These are phyloP conservation scores for Ustilago sp. DNA, from an alignment of 1,284 basidiomycete genomes.

Conservation along the genomic window DNA sequence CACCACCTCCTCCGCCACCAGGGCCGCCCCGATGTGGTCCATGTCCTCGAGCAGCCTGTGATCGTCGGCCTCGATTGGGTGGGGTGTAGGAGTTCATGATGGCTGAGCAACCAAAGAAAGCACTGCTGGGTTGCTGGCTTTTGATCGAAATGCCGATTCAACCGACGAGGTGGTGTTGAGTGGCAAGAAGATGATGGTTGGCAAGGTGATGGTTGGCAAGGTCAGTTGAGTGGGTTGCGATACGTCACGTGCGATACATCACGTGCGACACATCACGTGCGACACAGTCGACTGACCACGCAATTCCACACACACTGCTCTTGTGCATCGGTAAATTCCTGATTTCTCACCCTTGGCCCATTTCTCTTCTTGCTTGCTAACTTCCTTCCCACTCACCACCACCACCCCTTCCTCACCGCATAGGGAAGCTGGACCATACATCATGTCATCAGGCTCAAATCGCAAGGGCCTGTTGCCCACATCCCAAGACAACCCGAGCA, in stretches of 20 bases:
- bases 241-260: too few relatives aligned
- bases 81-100: slow-evolving; percentile 13
- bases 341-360: not conserved
- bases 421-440: not conserved
- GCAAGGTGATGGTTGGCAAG: not conserved
- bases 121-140: too few relatives aligned
- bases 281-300: too few relatives aligned
- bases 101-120: too few relatives aligned
- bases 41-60: slow-evolving; percentile 5
- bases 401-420: not conserved
- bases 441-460: slow-evolving; percentile 40
- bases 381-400: slow-evolving; percentile 2
- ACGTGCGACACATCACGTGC: too few relatives aligned
- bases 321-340: not conserved
- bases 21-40: slow-evolving; percentile 20
- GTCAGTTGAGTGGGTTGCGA: not conserved
- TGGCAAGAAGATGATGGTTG: too few relatives aligned
- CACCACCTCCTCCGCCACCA: slow-evolving; percentile 13
- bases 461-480: slow-evolving; percentile 53
- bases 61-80: slow-evolving; percentile 6
- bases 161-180: too few relatives aligned
- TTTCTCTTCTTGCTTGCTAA: not conserved
- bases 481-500: slow-evolving; percentile 28
- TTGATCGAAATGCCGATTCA: too few relatives aligned
- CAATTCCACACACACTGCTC: not conserved